Percentiles rank a stretch among this genome's conserved stretches.
Conservation (phyloP, 371 early-diverging fungal genomes). For the Mortierella sp. region DNA sequence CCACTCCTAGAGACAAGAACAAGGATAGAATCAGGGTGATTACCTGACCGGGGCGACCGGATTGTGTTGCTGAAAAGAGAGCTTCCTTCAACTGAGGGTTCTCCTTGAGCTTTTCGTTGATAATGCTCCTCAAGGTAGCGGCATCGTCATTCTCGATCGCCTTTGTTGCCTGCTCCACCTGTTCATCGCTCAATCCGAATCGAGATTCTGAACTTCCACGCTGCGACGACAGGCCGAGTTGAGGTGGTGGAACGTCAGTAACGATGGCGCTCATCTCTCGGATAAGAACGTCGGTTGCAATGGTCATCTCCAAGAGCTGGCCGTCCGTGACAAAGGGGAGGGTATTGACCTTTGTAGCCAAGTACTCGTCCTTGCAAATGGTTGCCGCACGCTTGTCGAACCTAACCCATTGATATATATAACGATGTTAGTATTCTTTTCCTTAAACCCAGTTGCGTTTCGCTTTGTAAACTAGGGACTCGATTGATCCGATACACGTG, state of each 20-base stretch:
- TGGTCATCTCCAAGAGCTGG: conserved; percentile 39
- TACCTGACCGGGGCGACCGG: conserved; percentile 49
- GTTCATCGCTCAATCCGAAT: conserved; percentile 43
- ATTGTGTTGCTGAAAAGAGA: conserved; percentile 23
- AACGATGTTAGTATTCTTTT: not conserved
- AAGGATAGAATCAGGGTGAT: not conserved
- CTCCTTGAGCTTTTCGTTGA: conserved; percentile 33
- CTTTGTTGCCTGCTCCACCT: conserved; percentile 30
- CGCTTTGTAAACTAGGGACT: not conserved
- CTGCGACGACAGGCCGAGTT: conserved; percentile 20
- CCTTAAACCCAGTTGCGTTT: not conserved
- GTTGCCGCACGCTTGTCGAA: conserved; percentile 72
- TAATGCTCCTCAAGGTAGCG: conserved; percentile 31
- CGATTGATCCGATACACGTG: not conserved
- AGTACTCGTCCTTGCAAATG: conserved; percentile 63
- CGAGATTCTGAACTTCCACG: conserved; percentile 23
- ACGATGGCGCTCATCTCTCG: conserved; percentile 44
- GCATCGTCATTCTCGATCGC: conserved; percentile 57
- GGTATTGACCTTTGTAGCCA: conserved; percentile 66
- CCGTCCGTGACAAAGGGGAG: conserved; percentile 53
- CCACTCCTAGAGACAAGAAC: no score
- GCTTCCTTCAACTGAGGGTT: conserved; percentile 21
- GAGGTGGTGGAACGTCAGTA: conserved; percentile 43
- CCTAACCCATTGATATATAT: conserved; percentile 49
- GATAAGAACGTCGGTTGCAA: conserved; percentile 42